Evolutionary conservation across 805 yeast genomes (phyloP).

Genomic region (Starmerella cellae): DNA sequence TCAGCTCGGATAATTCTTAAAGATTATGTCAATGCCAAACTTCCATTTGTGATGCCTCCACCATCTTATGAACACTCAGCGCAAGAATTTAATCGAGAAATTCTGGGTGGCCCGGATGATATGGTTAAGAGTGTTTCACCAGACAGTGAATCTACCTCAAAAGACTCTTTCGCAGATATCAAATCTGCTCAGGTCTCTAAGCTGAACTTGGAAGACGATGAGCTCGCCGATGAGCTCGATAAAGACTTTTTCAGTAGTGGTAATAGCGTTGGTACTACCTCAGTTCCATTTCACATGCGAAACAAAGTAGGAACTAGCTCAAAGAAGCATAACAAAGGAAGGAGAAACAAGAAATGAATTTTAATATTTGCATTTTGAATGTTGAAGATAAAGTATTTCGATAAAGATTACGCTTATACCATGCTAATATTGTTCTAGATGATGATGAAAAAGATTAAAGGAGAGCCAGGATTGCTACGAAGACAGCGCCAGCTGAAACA

Average conservation of each 20-base stretch:
- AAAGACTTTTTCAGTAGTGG: conserved; percentile 69
- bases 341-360: conserved; percentile 21
- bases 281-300: conserved; percentile 56
- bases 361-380: background rate
- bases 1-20: conserved; percentile 85
- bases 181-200: conserved; percentile 25
- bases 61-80: conserved; percentile 45
- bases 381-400: background rate
- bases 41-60: conserved; percentile 77
- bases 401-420: too few species aligned
- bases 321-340: conserved; percentile 63
- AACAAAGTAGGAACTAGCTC: conserved; percentile 20
- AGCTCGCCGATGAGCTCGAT: conserved; percentile 74
- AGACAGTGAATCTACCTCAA: too few species aligned
- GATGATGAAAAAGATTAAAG: conserved; percentile 4
- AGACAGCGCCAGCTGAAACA: conserved; percentile 14
- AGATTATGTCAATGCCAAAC: conserved; percentile 88
- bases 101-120: conserved; percentile 26
- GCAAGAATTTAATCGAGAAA: conserved; percentile 49
- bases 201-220: conserved; percentile 7
- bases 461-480: conserved; percentile 14
- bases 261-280: conserved; percentile 46
- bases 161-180: background rate
- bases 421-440: background rate
- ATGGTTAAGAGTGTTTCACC: background rate